These are phyloP conservation scores for Coemansia sp. DNA, from an alignment of 192 early-diverging fungal genomes.

Conservation along the genomic window DNA sequence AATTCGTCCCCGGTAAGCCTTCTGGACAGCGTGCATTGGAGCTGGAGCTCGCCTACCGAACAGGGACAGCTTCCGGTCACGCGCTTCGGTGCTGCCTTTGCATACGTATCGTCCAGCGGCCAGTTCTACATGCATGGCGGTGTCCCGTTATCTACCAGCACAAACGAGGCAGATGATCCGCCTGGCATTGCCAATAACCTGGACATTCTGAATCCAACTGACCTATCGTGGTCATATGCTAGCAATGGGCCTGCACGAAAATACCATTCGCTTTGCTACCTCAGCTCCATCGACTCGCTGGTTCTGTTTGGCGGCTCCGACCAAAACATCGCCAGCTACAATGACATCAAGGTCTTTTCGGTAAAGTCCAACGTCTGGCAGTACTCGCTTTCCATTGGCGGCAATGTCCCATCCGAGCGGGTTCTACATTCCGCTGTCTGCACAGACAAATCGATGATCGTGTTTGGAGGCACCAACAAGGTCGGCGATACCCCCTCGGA, in stretches of 20 bases:
- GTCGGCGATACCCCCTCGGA: constrained; percentile 45
- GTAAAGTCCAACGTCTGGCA: constrained; percentile 57
- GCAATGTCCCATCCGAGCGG: constrained; percentile 57
- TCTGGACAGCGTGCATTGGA: constrained; percentile 55
- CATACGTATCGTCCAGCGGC: constrained; percentile 24
- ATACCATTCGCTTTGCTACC: constrained; percentile 59
- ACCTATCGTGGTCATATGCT: constrained; percentile 60
- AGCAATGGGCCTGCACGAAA: constrained; percentile 59
- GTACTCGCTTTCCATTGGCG: constrained; percentile 44
- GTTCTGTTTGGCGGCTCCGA: constrained; percentile 68
- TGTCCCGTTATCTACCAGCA: constrained; percentile 26
- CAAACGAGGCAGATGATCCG: constrained; percentile 30
- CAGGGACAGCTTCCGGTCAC: constrained; percentile 42
- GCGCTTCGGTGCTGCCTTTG: constrained; percentile 45
- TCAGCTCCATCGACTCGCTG: constrained; percentile 57
- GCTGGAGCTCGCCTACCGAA: constrained; percentile 49
- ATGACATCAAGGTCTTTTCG: constrained; percentile 57
- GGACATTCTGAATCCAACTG: constrained; percentile 51
- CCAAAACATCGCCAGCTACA: constrained; percentile 51
- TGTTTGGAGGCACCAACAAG: constrained; percentile 61
- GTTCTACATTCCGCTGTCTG: constrained; percentile 68
- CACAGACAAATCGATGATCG: constrained; percentile 63
- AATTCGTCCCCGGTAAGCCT: constrained; percentile 32
- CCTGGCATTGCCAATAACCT: constrained; percentile 47
- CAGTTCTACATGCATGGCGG: constrained; percentile 55